A percentile compares a stretch with the other conserved stretches of the same genome.
Conservation (phyloP, 805 yeast genomes). For the Cyberlindnera euphorbiae region DNA sequence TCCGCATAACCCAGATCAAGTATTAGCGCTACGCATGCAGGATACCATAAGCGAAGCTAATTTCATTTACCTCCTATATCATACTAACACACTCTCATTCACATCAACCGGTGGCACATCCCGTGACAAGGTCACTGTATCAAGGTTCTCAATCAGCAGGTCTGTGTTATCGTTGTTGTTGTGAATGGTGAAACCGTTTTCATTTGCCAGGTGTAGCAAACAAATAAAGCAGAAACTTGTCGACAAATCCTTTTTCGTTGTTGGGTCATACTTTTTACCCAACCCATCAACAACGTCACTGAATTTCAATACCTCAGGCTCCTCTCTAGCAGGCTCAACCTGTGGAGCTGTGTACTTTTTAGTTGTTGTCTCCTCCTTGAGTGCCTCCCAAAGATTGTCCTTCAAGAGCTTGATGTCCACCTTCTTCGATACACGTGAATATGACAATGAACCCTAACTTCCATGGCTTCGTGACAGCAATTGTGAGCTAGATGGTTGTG, state of each 20-base stretch:
- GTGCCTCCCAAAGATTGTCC: conserved; percentile 69
- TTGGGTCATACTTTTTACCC: conserved; percentile 46
- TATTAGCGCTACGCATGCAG: no score
- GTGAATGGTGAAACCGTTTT: conserved; percentile 61
- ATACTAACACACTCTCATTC: no score
- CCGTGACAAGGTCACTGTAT: no score
- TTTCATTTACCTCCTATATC: no score
- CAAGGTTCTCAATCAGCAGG: conserved; percentile 12
- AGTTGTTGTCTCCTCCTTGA: conserved; percentile 26
- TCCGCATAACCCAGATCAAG: no score
- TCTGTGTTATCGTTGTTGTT: conserved; percentile 30
- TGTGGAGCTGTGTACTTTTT: conserved; percentile 9
- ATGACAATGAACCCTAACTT: conserved; percentile 40
- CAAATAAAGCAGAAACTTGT: conserved; percentile 86
- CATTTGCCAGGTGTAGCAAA: conserved; percentile 80
- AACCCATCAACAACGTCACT: conserved; percentile 48
- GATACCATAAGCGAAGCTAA: no score
- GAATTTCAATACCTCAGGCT: conserved; percentile 28
- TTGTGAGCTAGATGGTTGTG: conserved; percentile 21
- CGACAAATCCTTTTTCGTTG: conserved; percentile 60
- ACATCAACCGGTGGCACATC: no score
- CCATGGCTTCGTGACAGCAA: conserved; percentile 20
- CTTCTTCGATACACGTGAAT: conserved; percentile 69
- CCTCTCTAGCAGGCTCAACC: not conserved
- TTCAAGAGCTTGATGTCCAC: conserved; percentile 76